Base-by-base conservation (phyloP, 805 yeast genomes). In the Lipomyces orientalis region DNA sequence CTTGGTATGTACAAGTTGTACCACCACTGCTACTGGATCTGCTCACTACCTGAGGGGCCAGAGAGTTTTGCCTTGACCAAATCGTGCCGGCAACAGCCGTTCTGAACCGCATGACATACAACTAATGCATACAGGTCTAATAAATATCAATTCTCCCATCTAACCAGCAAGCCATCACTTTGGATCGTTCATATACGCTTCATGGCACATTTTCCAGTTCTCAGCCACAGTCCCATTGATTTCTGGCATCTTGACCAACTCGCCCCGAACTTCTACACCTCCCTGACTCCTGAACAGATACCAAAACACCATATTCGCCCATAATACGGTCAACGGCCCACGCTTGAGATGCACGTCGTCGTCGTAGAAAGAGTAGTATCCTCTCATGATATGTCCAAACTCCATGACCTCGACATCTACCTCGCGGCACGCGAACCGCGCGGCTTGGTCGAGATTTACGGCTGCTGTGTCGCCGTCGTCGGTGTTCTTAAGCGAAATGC, bases 281-380 rank as follows among this genome's bases (percentile, higher is more conserved):
- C 64, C 64, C 34, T 31, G 33, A 22, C 60, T 49, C 6, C 64
- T 35, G 60, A 54, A 61, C 12, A 61, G 60, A 25, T 62, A 57
- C 57, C 39, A 56, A 43, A 62, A 16, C 37, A 62, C 39, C 51
- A 62, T 62, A 51, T 62, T 62, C 12, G 29, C 55, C 61, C 61
- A 62, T 34, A 62, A 49, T 49, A 37, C 43, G 12, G 51, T 35
- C 43, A 51, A 25, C 37, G 65, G 61, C 37, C 61, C 61, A 34
- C n/a, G 9, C 39, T 29, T 34, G 19, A n/a, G 16, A 34, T 62
- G 65, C n/a, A 57, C 52, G 22, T 16, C 54, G 46, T 59, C 62
- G 16, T 2, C 22, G 35, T 57, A 57, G 19, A 57, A 14, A 19
- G 33, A 19, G 31, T 16, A 16, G 51, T 57, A 29, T 8, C 60